phyloP scores from a whole-genome alignment of 1,139 yeast genomes.

The Taphrina deformans region DNA sequence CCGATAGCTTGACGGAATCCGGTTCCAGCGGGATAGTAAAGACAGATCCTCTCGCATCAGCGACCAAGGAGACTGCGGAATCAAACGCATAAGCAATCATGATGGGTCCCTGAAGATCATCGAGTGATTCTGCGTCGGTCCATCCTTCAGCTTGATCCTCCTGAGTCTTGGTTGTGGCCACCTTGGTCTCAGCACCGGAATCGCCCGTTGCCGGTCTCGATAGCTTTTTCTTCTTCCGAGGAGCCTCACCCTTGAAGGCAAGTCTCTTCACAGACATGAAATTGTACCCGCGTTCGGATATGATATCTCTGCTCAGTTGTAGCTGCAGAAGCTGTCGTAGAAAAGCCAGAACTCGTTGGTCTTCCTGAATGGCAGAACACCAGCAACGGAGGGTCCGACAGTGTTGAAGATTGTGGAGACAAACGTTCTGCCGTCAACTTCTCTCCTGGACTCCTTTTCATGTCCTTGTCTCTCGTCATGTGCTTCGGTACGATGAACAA shows the following conservation, averaged over 20 bases:
- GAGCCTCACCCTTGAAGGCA: slow-evolving; percentile 26
- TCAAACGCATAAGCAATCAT: slow-evolving; percentile 17
- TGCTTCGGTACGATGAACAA: too few relatives aligned
- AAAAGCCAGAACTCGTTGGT: too few relatives aligned
- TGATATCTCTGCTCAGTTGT: too few relatives aligned
- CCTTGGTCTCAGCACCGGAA: background rate
- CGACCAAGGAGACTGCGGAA: slow-evolving; percentile 26
- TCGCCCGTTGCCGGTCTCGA: background rate
- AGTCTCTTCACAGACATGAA: slow-evolving; percentile 15
- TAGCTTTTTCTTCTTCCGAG: background rate
- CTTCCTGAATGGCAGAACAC: background rate
- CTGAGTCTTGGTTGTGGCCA: background rate
- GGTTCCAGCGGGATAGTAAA: slow-evolving; percentile 25
- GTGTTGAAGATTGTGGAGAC: background rate
- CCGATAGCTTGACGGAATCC: background rate
- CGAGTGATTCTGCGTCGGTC: slow-evolving; percentile 10
- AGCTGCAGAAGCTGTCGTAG: too few relatives aligned
- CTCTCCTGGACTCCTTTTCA: background rate
- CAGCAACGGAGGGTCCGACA: background rate
- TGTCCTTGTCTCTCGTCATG: background rate
- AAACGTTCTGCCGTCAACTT: background rate
- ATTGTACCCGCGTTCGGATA: too few relatives aligned
- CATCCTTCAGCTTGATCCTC: slow-evolving; percentile 24
- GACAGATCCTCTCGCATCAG: slow-evolving; percentile 33
- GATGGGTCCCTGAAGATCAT: slow-evolving; percentile 23